These are phyloP conservation scores for Castanea sativa DNA, from an alignment of 306 rosid genomes.

Conservation along the genomic window DNA sequence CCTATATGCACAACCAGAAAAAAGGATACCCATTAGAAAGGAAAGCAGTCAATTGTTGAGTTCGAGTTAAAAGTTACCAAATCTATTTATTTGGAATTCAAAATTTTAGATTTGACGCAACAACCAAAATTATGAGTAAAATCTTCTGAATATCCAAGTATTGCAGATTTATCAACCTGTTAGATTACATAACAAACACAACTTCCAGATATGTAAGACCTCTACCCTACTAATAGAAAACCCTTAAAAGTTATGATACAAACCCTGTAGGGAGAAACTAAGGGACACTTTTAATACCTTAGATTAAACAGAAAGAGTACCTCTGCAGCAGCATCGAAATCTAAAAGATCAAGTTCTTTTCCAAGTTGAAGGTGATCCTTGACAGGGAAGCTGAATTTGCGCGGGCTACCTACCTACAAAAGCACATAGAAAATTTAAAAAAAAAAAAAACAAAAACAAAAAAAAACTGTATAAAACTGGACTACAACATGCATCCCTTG, in stretches of 20 bases:
- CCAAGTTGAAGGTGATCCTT: constrained; percentile 95
- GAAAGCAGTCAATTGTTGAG: constrained; percentile 2
- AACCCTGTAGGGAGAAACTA: constrained; percentile 1
- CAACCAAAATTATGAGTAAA: neutral
- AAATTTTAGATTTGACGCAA: neutral
- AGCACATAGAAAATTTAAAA: constrained; percentile 11
- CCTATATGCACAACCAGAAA: constrained; percentile 46
- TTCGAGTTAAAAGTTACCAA: constrained; percentile 15
- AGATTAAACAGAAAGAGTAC: constrained; percentile 43
- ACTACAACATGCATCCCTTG: neutral
- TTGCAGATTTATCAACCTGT: neutral
- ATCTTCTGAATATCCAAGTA: neutral
- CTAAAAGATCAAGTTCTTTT: constrained; percentile 80
- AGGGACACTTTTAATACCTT: constrained; percentile 26
- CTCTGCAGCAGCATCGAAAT: constrained; percentile 97
- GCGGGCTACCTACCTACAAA: constrained; percentile 67
- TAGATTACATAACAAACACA: neutral
- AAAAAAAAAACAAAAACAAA: neutral
- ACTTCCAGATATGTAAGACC: neutral
- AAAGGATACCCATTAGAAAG: constrained; percentile 17
- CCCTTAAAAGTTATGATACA: neutral
- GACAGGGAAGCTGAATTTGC: constrained; percentile 61
- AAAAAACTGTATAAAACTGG: constrained; percentile 16
- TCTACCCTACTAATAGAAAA: constrained; percentile 1
- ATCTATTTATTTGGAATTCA: neutral